These are phyloP conservation scores for Tilletia walkeri DNA, from an alignment of 1,284 basidiomycete genomes.

Conservation along the genomic window DNA sequence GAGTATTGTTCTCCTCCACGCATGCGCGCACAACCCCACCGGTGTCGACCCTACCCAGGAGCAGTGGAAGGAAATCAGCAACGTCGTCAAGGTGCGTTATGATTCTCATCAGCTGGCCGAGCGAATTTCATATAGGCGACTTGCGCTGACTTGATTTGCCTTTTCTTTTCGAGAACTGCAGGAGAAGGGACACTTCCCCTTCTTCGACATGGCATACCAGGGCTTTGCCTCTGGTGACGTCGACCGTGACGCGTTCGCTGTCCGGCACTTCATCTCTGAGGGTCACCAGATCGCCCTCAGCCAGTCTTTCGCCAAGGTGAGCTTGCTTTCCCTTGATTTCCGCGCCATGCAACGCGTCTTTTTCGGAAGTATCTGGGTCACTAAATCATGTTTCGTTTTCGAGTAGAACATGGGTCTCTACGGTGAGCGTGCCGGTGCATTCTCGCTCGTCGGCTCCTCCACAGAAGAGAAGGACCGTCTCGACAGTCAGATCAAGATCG, in stretches of 20 bases:
- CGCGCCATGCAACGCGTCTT: neutral
- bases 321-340: neutral
- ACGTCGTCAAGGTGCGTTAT: slow-evolving; percentile 43
- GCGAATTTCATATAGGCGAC: neutral
- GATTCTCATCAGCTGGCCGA: no score
- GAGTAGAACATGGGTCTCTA: slow-evolving; percentile 56
- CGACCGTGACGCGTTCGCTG: slow-evolving; percentile 53
- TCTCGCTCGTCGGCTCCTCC: slow-evolving; percentile 47
- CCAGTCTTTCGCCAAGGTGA: slow-evolving; percentile 50
- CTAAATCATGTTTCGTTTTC: neutral
- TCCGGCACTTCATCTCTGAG: slow-evolving; percentile 57
- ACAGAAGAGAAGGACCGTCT: slow-evolving; percentile 52
- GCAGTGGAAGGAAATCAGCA: slow-evolving; percentile 54
- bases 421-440: slow-evolving; percentile 55
- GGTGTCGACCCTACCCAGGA: slow-evolving; percentile 56
- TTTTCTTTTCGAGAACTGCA: slow-evolving; percentile 21
- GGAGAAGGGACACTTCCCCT: slow-evolving; percentile 83
- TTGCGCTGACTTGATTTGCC: no score
- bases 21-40: slow-evolving; percentile 62
- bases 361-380: no score
- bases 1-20: slow-evolving; percentile 61
- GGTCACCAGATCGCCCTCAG: slow-evolving; percentile 50
- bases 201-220: slow-evolving; percentile 89
- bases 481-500: slow-evolving; percentile 69
- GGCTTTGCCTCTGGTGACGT: slow-evolving; percentile 54